Evolutionary conservation across 768 basidiomycete genomes (phyloP).

Genomic region (Suillus decipiens): DNA sequence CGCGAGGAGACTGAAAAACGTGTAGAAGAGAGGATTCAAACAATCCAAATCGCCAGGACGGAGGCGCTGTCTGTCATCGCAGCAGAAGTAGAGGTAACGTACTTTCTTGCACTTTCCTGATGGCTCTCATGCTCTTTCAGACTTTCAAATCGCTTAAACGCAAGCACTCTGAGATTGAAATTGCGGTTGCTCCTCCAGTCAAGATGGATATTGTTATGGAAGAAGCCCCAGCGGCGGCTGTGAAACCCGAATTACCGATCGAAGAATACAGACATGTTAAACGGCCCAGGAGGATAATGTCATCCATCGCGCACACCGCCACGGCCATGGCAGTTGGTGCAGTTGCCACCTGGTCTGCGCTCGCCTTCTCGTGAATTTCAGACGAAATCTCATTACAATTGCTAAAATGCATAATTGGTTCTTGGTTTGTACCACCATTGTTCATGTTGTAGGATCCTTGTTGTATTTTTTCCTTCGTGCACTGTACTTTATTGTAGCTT

Average conservation of each 20-base stretch:
- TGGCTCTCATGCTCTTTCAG: constrained; percentile 25
- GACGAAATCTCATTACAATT: constrained; percentile 1
- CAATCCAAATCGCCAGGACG: constrained; percentile 41
- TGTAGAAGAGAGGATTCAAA: constrained; percentile 47
- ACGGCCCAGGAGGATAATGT: constrained; percentile 42
- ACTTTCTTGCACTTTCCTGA: constrained; percentile 16
- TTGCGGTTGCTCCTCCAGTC: constrained; percentile 21
- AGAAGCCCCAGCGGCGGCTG: not conserved
- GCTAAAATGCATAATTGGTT: constrained; percentile 6
- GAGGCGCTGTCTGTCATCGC: constrained; percentile 39
- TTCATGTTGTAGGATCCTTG: not conserved
- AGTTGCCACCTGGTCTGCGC: constrained; percentile 70
- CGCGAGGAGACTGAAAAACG: constrained; percentile 45
- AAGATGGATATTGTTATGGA: constrained; percentile 3
- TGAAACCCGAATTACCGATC: constrained; percentile 6
- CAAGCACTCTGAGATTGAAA: constrained; percentile 52
- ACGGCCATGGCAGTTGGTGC: constrained; percentile 68
- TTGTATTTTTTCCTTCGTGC: constrained; percentile 4
- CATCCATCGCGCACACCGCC: constrained; percentile 55
- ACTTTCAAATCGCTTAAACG: constrained; percentile 55
- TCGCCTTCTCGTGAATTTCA: constrained; percentile 57
- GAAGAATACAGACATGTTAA: constrained; percentile 36
- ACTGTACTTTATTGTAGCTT: constrained; percentile 7
- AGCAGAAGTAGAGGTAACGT: constrained; percentile 29
- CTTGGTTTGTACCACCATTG: constrained; percentile 6